Evolutionary conservation across 495 filamentous ascomycete species (phyloP).

Genomic region (Daldinia grandis): DNA sequence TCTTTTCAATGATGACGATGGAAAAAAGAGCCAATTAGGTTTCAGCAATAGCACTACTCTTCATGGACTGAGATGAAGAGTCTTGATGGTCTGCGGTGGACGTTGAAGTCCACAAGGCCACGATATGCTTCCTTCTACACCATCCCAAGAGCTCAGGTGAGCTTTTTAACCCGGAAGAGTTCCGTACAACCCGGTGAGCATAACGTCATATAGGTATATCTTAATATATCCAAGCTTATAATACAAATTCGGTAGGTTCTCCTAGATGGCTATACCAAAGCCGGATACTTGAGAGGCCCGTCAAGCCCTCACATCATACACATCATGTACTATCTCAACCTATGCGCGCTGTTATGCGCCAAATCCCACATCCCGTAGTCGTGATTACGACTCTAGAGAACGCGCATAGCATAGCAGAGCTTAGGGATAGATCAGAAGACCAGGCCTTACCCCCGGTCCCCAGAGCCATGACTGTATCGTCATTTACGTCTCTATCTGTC

Average conservation of each 20-base stretch:
- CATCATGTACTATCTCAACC: constrained; percentile 45
- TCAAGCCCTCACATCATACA: constrained; percentile 29
- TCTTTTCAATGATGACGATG: constrained; percentile 1
- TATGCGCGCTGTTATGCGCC: constrained; percentile 72
- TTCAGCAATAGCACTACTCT: constrained; percentile 29
- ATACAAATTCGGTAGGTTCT: neutral
- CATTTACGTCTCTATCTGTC: constrained; percentile 79
- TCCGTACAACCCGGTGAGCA: neutral
- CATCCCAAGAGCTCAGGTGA: constrained; percentile 10
- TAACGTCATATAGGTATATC: neutral
- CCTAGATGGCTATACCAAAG: neutral
- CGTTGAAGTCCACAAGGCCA: constrained; percentile 38
- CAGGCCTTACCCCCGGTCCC: constrained; percentile 37
- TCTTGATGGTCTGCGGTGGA: constrained; percentile 41
- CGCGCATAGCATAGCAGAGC: constrained; percentile 17
- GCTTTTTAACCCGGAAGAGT: constrained; percentile 15
- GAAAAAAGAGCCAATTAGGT: constrained; percentile 29
- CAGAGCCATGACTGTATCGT: constrained; percentile 81
- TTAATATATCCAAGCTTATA: neutral
- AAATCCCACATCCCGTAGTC: constrained; percentile 75
- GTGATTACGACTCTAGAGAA: constrained; percentile 67
- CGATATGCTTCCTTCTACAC: constrained; percentile 22
- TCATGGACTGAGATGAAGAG: constrained; percentile 49
- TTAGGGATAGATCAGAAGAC: constrained; percentile 41
- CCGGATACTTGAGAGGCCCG: constrained; percentile 25